phyloP scores from a whole-genome alignment of 257 asterid genomes.

The Ilex asprella region DNA sequence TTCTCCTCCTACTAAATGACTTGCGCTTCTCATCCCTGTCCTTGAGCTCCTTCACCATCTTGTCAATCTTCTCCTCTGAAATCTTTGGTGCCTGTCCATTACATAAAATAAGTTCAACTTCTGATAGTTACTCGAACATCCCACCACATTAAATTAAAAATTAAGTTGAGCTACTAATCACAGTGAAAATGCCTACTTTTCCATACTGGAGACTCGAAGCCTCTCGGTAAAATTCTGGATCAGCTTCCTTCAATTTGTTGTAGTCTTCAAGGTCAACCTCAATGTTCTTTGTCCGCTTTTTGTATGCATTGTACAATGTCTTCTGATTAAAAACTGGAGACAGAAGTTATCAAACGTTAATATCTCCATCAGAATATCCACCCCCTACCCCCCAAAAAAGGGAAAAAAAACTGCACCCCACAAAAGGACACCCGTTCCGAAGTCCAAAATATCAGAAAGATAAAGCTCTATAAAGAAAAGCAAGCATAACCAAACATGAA shows the following conservation, averaged over 20 bases:
- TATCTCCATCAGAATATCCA: background rate
- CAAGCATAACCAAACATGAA: background rate
- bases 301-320: slow-evolving; percentile 78
- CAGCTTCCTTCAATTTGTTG: slow-evolving; percentile 74
- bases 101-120: background rate
- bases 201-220: slow-evolving; percentile 99
- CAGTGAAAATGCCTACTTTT: slow-evolving; percentile 36
- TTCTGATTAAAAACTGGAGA: slow-evolving; percentile 77
- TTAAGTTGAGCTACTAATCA: background rate
- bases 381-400: too few relatives aligned
- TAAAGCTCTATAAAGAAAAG: background rate
- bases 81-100: slow-evolving; percentile 58
- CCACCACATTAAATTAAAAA: background rate
- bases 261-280: slow-evolving; percentile 66
- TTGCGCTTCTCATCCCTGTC: slow-evolving; percentile 77
- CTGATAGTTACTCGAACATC: background rate
- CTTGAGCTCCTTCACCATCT: slow-evolving; percentile 84
- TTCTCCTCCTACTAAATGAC: slow-evolving; percentile 90
- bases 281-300: slow-evolving; percentile 69
- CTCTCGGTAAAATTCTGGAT: slow-evolving; percentile 88
- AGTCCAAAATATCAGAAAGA: background rate
- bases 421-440: too few relatives aligned
- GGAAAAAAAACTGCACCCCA: too few relatives aligned
- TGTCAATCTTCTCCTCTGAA: slow-evolving; percentile 71
- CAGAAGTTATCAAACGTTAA: background rate